phyloP scores from a whole-genome alignment of 2,329 filamentous ascomycete genomes.

The Penicillium sp. region DNA sequence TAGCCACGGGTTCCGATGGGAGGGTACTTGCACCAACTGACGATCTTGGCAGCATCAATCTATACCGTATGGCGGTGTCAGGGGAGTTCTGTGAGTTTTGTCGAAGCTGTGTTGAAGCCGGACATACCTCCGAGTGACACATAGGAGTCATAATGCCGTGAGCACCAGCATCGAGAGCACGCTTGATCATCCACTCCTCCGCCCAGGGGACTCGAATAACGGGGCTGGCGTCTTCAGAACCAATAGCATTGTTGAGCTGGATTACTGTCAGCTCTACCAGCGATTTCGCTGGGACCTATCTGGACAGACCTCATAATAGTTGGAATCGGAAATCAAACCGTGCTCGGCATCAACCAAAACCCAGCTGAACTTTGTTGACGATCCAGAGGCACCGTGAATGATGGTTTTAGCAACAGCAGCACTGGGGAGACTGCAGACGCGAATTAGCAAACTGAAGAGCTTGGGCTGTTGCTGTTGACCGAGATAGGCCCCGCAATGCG shows the following conservation, averaged over 20 bases:
- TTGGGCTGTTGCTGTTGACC: not conserved
- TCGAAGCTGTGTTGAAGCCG: not conserved
- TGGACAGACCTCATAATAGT: slow-evolving; percentile 36
- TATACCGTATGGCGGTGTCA: not conserved
- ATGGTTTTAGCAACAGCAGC: slow-evolving; percentile 32
- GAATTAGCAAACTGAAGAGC: not conserved
- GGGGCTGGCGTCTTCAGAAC: slow-evolving; percentile 32
- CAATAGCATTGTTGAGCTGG: slow-evolving; percentile 37
- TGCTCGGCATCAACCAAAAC: slow-evolving; percentile 42
- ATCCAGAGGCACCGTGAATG: slow-evolving; percentile 27
- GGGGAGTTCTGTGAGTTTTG: not conserved
- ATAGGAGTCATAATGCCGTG: slow-evolving; percentile 40
- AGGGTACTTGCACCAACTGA: slow-evolving; percentile 32
- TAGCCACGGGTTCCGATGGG: slow-evolving; percentile 33
- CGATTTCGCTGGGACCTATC: not conserved
- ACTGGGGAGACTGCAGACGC: slow-evolving; percentile 26
- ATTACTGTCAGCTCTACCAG: not conserved
- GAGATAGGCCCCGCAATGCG: not conserved
- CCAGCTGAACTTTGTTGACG: slow-evolving; percentile 32
- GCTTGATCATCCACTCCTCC: slow-evolving; percentile 43
- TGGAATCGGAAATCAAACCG: slow-evolving; percentile 37
- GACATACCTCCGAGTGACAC: slow-evolving; percentile 31
- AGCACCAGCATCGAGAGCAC: slow-evolving; percentile 38
- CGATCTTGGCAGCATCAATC: slow-evolving; percentile 31
- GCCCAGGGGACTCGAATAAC: slow-evolving; percentile 35